A percentile compares a stretch with the other conserved stretches of the same genome.
phyloP scores from a whole-genome alignment of 2,329 filamentous ascomycete genomes.

The Ampelomyces quisqualis region DNA sequence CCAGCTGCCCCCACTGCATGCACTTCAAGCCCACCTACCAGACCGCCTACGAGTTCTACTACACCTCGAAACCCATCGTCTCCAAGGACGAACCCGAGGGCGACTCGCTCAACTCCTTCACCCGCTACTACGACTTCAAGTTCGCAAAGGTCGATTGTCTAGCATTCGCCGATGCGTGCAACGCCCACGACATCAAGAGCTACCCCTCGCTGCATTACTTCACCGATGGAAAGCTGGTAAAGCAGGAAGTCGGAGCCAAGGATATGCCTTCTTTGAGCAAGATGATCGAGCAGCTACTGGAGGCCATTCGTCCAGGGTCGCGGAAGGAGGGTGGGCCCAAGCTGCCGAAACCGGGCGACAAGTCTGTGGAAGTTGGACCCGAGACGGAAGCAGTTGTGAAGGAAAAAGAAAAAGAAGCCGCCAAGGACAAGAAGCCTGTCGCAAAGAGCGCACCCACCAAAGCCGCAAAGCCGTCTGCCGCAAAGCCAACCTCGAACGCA shows the following conservation, averaged over 20 bases:
- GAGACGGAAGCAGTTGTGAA: conserved; percentile 41
- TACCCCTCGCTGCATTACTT: conserved; percentile 80
- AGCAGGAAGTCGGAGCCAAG: conserved; percentile 66
- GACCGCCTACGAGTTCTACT: conserved; percentile 93
- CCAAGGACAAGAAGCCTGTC: conserved; percentile 13
- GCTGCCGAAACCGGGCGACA: conserved; percentile 70
- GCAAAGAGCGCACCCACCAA: no score
- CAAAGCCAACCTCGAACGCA: conserved; percentile 42
- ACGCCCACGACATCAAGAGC: conserved; percentile 62
- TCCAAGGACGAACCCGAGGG: conserved; percentile 50
- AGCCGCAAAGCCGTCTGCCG: no score
- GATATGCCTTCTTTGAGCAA: conserved; percentile 65
- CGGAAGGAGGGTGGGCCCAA: conserved; percentile 66
- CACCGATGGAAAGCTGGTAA: conserved; percentile 70
- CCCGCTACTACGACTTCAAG: conserved; percentile 81
- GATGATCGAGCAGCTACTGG: conserved; percentile 74
- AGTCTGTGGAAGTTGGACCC: conserved; percentile 47
- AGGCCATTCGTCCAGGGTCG: conserved; percentile 77
- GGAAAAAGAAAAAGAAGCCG: conserved; percentile 33
- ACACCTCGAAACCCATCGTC: conserved; percentile 72
- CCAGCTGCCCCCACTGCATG: conserved; percentile 68
- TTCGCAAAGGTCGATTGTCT: conserved; percentile 86
- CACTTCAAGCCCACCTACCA: conserved; percentile 82
- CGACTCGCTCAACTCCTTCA: conserved; percentile 66
- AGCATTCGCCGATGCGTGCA: conserved; percentile 76